Percentiles rank a stretch among this genome's conserved stretches.
Conservation (phyloP, 2,329 filamentous ascomycete genomes). For the Kalaharituber pfeilii region DNA sequence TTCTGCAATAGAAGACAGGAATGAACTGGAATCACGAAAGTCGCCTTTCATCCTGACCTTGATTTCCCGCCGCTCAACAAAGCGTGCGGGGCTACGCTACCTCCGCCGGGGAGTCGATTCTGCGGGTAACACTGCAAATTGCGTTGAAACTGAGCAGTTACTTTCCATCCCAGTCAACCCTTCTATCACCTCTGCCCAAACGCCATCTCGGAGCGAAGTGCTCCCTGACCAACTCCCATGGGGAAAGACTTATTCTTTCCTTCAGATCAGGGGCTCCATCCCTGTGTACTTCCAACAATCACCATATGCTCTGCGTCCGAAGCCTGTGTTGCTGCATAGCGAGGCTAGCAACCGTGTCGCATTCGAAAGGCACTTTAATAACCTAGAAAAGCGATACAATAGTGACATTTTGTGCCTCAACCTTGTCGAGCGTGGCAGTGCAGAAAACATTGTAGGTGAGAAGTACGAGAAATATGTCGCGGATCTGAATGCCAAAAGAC, state of each 20-base stretch:
- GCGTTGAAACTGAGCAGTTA: conserved; percentile 89
- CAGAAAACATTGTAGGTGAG: conserved; percentile 61
- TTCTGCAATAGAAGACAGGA: conserved; percentile 13
- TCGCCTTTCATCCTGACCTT: conserved; percentile 59
- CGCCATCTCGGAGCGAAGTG: conserved; percentile 25
- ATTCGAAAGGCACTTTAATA: conserved; percentile 61
- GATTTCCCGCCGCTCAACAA: conserved; percentile 73
- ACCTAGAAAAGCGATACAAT: conserved; percentile 46
- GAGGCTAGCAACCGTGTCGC: conserved; percentile 60
- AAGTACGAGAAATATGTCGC: conserved; percentile 55
- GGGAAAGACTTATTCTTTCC: conserved; percentile 57
- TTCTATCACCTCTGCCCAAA: conserved; percentile 34
- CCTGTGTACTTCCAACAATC: conserved; percentile 91
- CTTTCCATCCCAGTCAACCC: conserved; percentile 43
- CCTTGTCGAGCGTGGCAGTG: conserved; percentile 73
- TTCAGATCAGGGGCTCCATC: conserved; percentile 80
- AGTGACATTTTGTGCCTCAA: conserved; percentile 63
- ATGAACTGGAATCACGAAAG: conserved; percentile 17
- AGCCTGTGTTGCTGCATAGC: conserved; percentile 67
- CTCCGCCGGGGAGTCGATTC: conserved; percentile 81
- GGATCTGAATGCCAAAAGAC: conserved; percentile 30
- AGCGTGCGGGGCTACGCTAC: conserved; percentile 77
- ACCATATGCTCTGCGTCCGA: conserved; percentile 80
- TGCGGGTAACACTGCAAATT: conserved; percentile 72
- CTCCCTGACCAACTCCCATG: conserved; percentile 1